Conservation (phyloP, 345 rosid genomes). For the Pistacia atlantica region DNA sequence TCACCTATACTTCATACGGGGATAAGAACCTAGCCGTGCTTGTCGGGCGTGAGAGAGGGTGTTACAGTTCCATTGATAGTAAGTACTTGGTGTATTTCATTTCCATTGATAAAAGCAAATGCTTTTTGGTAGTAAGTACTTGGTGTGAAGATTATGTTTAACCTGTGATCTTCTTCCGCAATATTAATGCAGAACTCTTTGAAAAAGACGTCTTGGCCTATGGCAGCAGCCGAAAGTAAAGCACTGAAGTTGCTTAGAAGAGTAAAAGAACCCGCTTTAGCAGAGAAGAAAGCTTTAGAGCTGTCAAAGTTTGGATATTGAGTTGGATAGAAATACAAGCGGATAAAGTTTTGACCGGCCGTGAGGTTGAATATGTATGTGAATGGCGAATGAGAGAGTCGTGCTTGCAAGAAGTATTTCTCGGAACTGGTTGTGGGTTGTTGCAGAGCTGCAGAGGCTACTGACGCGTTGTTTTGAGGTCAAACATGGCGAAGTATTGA, state of each 20-base stretch:
- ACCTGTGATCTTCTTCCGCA: no score
- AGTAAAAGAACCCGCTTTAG: background rate
- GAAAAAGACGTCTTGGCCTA: no score
- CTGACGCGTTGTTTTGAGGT: no score
- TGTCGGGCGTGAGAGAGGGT: no score
- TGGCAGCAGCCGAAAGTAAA: background rate
- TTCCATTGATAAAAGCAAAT: background rate
- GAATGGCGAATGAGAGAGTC: background rate
- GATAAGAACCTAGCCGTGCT: no score
- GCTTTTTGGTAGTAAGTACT: background rate
- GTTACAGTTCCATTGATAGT: no score
- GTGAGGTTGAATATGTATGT: background rate
- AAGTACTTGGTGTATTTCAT: background rate
- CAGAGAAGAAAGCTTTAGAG: background rate
- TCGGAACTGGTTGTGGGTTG: no score
- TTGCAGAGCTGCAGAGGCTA: no score
- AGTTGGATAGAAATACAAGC: slow-evolving; percentile 8
- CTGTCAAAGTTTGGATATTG: background rate
- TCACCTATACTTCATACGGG: no score
- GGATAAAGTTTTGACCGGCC: background rate
- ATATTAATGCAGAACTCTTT: background rate
- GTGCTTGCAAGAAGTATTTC: background rate
- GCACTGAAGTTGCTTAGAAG: slow-evolving; percentile 10
- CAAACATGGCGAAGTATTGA: no score
- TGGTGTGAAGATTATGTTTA: background rate